Evolutionary conservation across 306 rosid genomes (phyloP).

Genomic region (Abrus pulchellus): DNA sequence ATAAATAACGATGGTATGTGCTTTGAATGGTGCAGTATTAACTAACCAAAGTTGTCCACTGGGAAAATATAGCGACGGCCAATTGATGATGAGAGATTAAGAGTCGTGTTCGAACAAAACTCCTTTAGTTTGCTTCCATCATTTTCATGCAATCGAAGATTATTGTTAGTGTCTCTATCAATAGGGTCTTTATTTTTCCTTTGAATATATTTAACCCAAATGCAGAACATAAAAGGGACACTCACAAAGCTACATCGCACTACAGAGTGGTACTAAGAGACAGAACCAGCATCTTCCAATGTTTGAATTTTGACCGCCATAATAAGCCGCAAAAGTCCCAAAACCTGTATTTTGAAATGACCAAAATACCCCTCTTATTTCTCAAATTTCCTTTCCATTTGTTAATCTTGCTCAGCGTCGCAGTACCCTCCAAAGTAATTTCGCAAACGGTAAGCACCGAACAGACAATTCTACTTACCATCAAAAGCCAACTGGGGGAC

Average conservation of each 20-base stretch:
- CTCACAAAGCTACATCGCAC: not conserved
- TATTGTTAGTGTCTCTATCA: not conserved
- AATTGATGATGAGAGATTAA: not conserved
- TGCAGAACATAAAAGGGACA: not conserved
- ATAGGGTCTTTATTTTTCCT: not conserved
- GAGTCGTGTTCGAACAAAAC: constrained; percentile 56
- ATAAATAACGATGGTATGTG: not conserved
- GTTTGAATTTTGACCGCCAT: constrained; percentile 51
- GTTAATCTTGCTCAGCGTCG: constrained; percentile 46
- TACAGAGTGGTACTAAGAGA: not conserved
- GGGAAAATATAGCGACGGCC: constrained; percentile 2
- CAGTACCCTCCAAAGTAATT: constrained; percentile 55
- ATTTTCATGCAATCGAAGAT: constrained; percentile 20
- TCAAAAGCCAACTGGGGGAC: constrained; percentile 65
- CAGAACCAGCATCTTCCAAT: not conserved
- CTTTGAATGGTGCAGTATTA: constrained; percentile 41
- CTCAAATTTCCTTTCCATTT: constrained; percentile 17
- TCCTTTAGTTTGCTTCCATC: constrained; percentile 37
- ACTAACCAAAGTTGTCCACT: constrained; percentile 43
- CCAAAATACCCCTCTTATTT: constrained; percentile 34
- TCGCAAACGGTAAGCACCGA: constrained; percentile 59
- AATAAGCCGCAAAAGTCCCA: constrained; percentile 61
- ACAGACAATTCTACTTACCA: constrained; percentile 53
- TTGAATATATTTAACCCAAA: no score
- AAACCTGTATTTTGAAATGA: constrained; percentile 48